phyloP scores from a whole-genome alignment of 163 green algal genomes.

The Chlamydomonas reinhardtii region DNA sequence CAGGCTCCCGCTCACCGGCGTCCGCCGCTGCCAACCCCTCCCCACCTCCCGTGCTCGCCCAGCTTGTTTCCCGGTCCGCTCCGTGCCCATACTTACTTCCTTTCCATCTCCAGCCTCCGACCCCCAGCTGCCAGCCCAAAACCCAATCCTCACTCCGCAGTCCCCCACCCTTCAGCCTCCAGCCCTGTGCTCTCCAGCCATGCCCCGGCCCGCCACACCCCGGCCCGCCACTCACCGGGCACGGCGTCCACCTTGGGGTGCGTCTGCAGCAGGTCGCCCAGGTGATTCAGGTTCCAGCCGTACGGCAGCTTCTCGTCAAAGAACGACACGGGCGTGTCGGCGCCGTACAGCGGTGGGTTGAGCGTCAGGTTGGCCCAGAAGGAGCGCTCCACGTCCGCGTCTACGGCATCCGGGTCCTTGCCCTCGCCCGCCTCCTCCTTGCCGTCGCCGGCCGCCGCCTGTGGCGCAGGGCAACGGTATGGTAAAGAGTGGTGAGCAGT shows the following conservation, averaged over 20 bases:
- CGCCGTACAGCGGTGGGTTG: constrained; percentile 77
- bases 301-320: constrained; percentile 88
- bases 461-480: too few species aligned
- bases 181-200: too few species aligned
- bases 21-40: too few species aligned
- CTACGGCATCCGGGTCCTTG: neutral
- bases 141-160: too few species aligned
- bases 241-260: constrained; percentile 78
- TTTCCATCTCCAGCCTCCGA: too few species aligned
- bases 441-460: neutral
- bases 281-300: constrained; percentile 86
- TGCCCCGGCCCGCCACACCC: too few species aligned
- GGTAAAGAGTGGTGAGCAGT: too few species aligned
- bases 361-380: constrained; percentile 91
- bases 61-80: too few species aligned
- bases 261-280: constrained; percentile 78
- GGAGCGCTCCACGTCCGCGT: constrained; percentile 73
- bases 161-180: too few species aligned
- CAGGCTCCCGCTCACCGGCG: neutral
- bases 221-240: constrained; percentile 44
- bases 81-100: too few species aligned
- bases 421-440: neutral
- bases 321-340: constrained; percentile 86
- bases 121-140: too few species aligned
- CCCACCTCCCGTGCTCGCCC: too few species aligned